A percentile compares a stretch with the other conserved stretches of the same genome.
These are phyloP conservation scores for Calonectria ilicicola DNA, from an alignment of 2,329 filamentous ascomycete species.

Conservation along the genomic window DNA sequence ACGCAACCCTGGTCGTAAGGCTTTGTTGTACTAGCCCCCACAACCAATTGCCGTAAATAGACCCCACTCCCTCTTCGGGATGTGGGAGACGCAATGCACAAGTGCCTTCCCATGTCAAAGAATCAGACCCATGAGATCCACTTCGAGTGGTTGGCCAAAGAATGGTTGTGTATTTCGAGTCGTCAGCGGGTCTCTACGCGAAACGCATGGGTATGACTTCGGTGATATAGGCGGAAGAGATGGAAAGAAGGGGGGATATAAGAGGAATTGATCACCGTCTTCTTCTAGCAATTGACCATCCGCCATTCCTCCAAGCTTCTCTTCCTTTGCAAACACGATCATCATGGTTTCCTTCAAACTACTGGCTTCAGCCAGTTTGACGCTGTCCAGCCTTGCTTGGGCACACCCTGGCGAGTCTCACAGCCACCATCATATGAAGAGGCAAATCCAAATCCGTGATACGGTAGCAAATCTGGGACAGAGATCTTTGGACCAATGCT, in stretches of 20 bases:
- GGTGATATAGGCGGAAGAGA: not conserved
- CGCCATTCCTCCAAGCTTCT: not conserved
- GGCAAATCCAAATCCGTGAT: constrained; percentile 1
- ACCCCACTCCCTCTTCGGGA: not conserved
- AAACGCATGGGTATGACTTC: not conserved
- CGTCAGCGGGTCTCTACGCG: not conserved
- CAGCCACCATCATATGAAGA: constrained; percentile 12
- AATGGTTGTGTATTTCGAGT: not conserved
- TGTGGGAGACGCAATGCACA: not conserved
- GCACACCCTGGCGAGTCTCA: constrained; percentile 12
- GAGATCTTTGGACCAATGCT: not conserved
- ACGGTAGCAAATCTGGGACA: not conserved
- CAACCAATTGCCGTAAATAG: not conserved
- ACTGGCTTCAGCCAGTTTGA: not conserved
- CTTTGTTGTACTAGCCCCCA: not conserved
- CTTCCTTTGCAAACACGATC: not conserved
- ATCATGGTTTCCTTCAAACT: constrained; percentile 3
- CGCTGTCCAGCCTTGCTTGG: not conserved
- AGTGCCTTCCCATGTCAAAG: not conserved
- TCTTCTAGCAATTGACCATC: not conserved
- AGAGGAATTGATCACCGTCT: not conserved
- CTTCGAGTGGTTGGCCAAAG: not conserved
- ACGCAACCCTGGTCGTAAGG: not conserved
- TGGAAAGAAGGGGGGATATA: not conserved
- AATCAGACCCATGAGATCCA: not conserved